These are phyloP conservation scores for Pyrenophora tritici-repentis DNA, from an alignment of 2,329 filamentous ascomycete genomes.

Conservation along the genomic window DNA sequence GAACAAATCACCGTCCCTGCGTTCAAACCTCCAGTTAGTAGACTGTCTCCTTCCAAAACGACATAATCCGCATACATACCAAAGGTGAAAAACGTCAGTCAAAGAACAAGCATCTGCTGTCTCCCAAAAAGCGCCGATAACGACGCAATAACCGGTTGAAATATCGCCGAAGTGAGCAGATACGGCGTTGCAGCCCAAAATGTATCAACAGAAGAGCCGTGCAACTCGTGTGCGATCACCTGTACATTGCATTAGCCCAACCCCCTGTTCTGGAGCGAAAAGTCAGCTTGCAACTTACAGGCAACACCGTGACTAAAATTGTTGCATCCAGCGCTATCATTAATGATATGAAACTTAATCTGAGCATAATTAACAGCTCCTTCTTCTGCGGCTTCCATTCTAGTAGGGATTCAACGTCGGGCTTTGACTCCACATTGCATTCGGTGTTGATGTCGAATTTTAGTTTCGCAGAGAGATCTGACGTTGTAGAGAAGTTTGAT, in stretches of 20 bases:
- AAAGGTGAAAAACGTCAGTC: conserved; percentile 54
- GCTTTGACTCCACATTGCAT: too few relatives aligned
- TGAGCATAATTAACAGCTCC: conserved; percentile 22
- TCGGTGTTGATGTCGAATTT: too few relatives aligned
- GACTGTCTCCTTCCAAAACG: not conserved
- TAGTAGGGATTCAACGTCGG: too few relatives aligned
- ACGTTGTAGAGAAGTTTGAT: too few relatives aligned
- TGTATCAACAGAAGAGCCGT: conserved; percentile 52
- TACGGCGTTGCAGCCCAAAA: conserved; percentile 77
- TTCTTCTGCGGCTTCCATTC: too few relatives aligned
- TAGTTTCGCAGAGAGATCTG: too few relatives aligned
- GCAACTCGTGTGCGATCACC: conserved; percentile 31
- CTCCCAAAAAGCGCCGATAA: conserved; percentile 58
- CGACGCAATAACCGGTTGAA: conserved; percentile 55
- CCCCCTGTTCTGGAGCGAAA: too few relatives aligned
- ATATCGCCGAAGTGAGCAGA: conserved; percentile 67
- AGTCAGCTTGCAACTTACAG: conserved; percentile 18
- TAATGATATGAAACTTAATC: conserved; percentile 33
- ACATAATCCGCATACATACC: conserved; percentile 29
- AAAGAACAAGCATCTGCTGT: conserved; percentile 43
- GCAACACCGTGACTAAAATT: conserved; percentile 35
- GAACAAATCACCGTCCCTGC: conserved; percentile 49
- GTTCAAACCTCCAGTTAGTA: not conserved
- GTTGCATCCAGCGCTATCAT: conserved; percentile 41
- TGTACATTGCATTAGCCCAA: conserved; percentile 11